These are phyloP conservation scores for Ceratocystis huliohia DNA, from an alignment of 2,329 filamentous ascomycete genomes.

Conservation along the genomic window DNA sequence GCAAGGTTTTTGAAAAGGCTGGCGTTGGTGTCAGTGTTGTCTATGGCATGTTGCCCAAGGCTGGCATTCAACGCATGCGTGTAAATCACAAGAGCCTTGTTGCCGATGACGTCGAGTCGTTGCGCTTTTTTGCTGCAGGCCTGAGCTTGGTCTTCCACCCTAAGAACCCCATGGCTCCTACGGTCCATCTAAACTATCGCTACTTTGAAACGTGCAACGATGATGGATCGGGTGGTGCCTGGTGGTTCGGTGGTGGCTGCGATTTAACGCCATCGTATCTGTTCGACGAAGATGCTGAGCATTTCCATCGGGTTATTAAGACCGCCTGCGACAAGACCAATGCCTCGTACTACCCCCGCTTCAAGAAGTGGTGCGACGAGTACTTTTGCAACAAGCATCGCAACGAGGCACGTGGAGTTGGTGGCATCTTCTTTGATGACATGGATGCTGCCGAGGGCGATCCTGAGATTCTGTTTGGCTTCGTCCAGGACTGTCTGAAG, in stretches of 20 bases:
- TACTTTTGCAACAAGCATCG: conserved; percentile 95
- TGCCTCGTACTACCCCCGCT: conserved; percentile 78
- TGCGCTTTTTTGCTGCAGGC: conserved; percentile 92
- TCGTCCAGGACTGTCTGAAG: conserved; percentile 70
- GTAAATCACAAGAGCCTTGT: conserved; percentile 85
- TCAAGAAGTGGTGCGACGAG: conserved; percentile 97
- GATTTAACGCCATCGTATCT: conserved; percentile 89
- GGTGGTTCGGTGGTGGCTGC: conserved; percentile 97
- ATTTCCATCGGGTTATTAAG: conserved; percentile 92
- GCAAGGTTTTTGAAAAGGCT: conserved; percentile 94
- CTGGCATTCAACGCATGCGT: conserved; percentile 85
- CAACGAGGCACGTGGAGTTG: conserved; percentile 71
- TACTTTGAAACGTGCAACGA: conserved; percentile 94
- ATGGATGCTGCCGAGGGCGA: conserved; percentile 77
- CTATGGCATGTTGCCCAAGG: conserved; percentile 76
- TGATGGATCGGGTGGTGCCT: conserved; percentile 67
- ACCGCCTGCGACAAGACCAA: conserved; percentile 88
- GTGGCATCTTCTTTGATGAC: conserved; percentile 98
- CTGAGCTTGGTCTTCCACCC: conserved; percentile 89
- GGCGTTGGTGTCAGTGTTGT: conserved; percentile 92
- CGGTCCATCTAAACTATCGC: conserved; percentile 94
- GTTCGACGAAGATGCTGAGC: conserved; percentile 91
- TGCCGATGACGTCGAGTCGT: conserved; percentile 55
- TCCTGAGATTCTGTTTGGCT: conserved; percentile 79
- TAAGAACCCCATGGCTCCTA: conserved; percentile 90